Evolutionary conservation across 176 grass and related monocot species (phyloP), one percentile per base, ranked within the genome.

Genomic region (Aegilops bicornis): DNA sequence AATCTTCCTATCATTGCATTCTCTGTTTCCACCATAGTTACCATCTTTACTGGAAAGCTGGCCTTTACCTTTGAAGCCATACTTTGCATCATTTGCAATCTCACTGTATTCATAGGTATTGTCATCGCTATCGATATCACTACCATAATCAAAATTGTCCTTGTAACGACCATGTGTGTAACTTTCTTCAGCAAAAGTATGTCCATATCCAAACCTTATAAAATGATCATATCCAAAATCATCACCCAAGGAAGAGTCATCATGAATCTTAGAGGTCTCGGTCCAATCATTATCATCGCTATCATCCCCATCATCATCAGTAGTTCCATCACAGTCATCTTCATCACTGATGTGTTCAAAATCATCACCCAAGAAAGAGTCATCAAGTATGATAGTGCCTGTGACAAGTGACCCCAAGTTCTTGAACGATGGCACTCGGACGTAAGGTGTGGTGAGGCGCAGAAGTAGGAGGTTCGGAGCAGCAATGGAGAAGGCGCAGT

Each of bases 81-180:
- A 78, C 75, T 59, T 58, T 59, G 29, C 48, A 50, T 27, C 79
- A 23, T 87, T 76, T 87, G 69, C 86, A 76, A 82, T 82, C 86
- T 87, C 70, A 73, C 32, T 68, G 36, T 87, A 87, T 36, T 68
- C 79, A 68, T 37, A 69, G 31, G 67, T 69, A 35, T 82, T 50
- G 15, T 12, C 72, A 82, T 87, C 79, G 31, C 86, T 87, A 56
- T 82, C 48, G 30, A 86, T 69, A 37, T 79, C 84, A 68, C 43
- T 47, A 17, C 79, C 71, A 69, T 77, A 77, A 43, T 66, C 71
- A 76, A 59, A 67, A 24, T 77, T 30, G 9, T 77, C 79, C 36
- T 42, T 23, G 69, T 40, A 72, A 23, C 20, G 4, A 72, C 9
- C 36, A 14, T 42, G 69, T 10, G 35, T 40, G 37, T 40, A 72